Evolutionary conservation across 192 early-diverging fungal genomes (phyloP).

Genomic region (Coemansia sp.): DNA sequence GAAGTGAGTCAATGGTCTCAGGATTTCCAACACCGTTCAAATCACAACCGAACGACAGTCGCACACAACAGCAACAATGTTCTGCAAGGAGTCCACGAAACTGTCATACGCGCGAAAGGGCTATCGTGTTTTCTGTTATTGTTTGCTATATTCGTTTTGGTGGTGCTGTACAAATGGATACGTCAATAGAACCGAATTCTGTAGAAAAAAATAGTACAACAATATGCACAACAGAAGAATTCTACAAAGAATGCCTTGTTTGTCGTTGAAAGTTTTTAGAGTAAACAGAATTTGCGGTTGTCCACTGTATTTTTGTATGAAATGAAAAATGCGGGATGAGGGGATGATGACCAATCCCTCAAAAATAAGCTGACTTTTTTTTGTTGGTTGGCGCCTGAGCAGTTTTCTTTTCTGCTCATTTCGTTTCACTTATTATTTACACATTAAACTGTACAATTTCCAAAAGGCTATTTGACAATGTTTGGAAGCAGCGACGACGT

Average conservation of each 20-base stretch:
- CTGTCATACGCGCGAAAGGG: not conserved
- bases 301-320: no score
- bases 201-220: no score
- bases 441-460: no score
- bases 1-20: constrained; percentile 9
- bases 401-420: no score
- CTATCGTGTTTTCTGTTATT: not conserved
- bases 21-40: not conserved
- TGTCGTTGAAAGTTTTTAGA: no score
- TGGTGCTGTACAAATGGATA: not conserved
- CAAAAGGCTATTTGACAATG: constrained; percentile 2
- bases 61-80: not conserved
- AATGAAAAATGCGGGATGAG: no score
- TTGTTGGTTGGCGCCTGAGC: no score
- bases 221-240: no score
- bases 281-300: no score
- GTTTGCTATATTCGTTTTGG: not conserved
- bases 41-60: not conserved
- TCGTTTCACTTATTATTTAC: no score
- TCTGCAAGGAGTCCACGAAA: not conserved
- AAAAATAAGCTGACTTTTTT: no score
- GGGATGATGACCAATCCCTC: no score
- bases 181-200: not conserved
- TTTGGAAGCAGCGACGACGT: constrained; percentile 14
- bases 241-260: not conserved